These are phyloP conservation scores for Croton laevigatus DNA, from an alignment of 441 rosid species.

Conservation along the genomic window DNA sequence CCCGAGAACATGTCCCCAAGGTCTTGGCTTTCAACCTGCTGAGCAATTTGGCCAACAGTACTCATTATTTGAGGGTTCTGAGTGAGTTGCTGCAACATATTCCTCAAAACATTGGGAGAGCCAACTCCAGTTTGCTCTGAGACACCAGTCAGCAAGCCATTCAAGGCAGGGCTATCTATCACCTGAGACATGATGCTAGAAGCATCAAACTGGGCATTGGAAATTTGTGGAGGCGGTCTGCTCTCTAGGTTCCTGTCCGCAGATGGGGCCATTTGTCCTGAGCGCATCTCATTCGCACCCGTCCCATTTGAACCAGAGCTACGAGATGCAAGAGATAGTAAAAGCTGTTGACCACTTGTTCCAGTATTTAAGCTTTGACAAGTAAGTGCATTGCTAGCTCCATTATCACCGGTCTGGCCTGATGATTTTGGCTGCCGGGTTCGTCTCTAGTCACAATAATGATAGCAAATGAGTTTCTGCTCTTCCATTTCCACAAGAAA, in stretches of 20 bases:
- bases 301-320: slow-evolving; percentile 31
- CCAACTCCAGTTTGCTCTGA: slow-evolving; percentile 78
- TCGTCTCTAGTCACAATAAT: slow-evolving; percentile 39
- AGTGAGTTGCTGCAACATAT: slow-evolving; percentile 81
- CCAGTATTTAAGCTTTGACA: slow-evolving; percentile 37
- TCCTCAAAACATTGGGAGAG: slow-evolving; percentile 75
- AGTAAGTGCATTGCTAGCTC: slow-evolving; percentile 31
- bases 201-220: slow-evolving; percentile 46
- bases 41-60: slow-evolving; percentile 83
- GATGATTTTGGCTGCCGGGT: slow-evolving; percentile 41
- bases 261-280: slow-evolving; percentile 20
- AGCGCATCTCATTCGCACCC: slow-evolving; percentile 19
- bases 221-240: slow-evolving; percentile 25
- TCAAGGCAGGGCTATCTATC: slow-evolving; percentile 61
- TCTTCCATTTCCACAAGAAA: neutral
- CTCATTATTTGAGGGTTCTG: slow-evolving; percentile 85
- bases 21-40: slow-evolving; percentile 76
- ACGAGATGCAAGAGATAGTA: slow-evolving; percentile 58
- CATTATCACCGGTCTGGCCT: slow-evolving; percentile 33
- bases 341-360: slow-evolving; percentile 47
- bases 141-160: slow-evolving; percentile 67
- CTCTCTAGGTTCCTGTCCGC: slow-evolving; percentile 19
- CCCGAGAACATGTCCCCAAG: slow-evolving; percentile 74
- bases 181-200: slow-evolving; percentile 66
- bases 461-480: neutral